A percentile compares a stretch with the other conserved stretches of the same genome.
Conservation (phyloP, 768 basidiomycete genomes). For the Candolleomyces efflorescens region DNA sequence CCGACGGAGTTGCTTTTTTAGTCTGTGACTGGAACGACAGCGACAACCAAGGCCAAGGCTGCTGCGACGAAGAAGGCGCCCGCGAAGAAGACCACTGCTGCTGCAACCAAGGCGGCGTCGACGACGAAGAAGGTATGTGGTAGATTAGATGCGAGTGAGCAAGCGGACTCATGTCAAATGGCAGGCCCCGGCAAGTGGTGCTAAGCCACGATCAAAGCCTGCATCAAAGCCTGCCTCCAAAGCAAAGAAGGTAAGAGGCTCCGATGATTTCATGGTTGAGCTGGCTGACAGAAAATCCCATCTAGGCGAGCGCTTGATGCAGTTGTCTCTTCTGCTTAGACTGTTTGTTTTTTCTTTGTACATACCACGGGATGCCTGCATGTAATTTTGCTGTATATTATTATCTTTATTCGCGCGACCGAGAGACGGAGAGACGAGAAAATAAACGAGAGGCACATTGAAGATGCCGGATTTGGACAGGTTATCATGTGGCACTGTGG, state of each 20-base stretch:
- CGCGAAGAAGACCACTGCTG: conserved; percentile 30
- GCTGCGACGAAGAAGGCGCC: conserved; percentile 34
- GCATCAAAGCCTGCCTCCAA: conserved; percentile 26
- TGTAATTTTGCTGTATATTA: conserved; percentile 11
- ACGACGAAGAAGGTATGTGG: conserved; percentile 27
- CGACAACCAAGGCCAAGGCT: conserved; percentile 36
- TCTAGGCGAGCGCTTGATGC: conserved; percentile 9
- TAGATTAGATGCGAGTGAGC: not conserved
- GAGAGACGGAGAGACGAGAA: not conserved
- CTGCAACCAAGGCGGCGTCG: conserved; percentile 24
- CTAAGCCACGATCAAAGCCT: conserved; percentile 26
- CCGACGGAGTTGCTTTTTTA: conserved; percentile 17
- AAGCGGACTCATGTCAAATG: not conserved
- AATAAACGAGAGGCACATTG: not conserved
- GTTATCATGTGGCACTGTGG: not conserved
- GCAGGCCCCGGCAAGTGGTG: conserved; percentile 12
- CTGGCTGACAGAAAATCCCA: conserved; percentile 13
- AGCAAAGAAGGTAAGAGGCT: conserved; percentile 26
- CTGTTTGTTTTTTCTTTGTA: not conserved
- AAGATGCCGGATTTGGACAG: not conserved
- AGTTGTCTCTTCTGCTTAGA: not conserved
- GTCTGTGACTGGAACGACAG: conserved; percentile 48
- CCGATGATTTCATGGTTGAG: conserved; percentile 1
- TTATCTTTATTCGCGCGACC: not conserved
- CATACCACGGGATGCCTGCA: not conserved